A percentile compares a stretch with the other conserved stretches of the same genome.
Evolutionary conservation across 768 basidiomycete species (phyloP).

Genomic region (Chalciporus chontae): DNA sequence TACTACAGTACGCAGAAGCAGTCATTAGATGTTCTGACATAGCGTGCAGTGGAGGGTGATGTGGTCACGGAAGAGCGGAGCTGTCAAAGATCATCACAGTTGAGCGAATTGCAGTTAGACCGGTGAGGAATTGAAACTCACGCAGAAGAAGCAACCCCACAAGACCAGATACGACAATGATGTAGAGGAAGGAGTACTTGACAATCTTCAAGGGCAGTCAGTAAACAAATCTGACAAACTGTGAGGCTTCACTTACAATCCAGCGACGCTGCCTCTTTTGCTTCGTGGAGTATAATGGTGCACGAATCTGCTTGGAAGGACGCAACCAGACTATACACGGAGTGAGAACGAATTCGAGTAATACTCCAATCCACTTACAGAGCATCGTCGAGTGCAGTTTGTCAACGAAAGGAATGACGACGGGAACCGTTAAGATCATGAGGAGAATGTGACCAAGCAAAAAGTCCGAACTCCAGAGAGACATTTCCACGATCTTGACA

Average conservation of each 20-base stretch:
- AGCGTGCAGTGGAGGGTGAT: slow-evolving; percentile 78
- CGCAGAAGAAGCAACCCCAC: slow-evolving; percentile 81
- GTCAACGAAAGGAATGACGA: slow-evolving; percentile 85
- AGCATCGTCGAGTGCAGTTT: slow-evolving; percentile 90
- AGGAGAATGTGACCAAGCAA: slow-evolving; percentile 80
- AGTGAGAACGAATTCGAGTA: slow-evolving; percentile 1
- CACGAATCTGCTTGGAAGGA: slow-evolving; percentile 89
- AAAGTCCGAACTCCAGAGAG: slow-evolving; percentile 95
- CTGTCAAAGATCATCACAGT: slow-evolving; percentile 35
- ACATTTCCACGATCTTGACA: slow-evolving; percentile 98
- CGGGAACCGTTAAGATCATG: slow-evolving; percentile 80
- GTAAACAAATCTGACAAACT: background rate
- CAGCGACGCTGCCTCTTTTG: slow-evolving; percentile 89
- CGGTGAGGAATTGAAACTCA: slow-evolving; percentile 40
- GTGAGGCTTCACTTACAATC: slow-evolving; percentile 54
- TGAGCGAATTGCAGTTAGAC: slow-evolving; percentile 9
- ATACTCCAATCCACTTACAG: slow-evolving; percentile 49
- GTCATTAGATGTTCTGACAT: slow-evolving; percentile 79
- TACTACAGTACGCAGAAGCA: slow-evolving; percentile 6
- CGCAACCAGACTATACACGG: slow-evolving; percentile 80
- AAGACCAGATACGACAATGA: slow-evolving; percentile 69
- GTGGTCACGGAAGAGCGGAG: slow-evolving; percentile 75
- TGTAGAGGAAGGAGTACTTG: slow-evolving; percentile 84
- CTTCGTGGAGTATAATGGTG: slow-evolving; percentile 91
- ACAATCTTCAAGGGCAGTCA: slow-evolving; percentile 49